phyloP scores from a whole-genome alignment of 306 rosid species.

The Alnus rubra region DNA sequence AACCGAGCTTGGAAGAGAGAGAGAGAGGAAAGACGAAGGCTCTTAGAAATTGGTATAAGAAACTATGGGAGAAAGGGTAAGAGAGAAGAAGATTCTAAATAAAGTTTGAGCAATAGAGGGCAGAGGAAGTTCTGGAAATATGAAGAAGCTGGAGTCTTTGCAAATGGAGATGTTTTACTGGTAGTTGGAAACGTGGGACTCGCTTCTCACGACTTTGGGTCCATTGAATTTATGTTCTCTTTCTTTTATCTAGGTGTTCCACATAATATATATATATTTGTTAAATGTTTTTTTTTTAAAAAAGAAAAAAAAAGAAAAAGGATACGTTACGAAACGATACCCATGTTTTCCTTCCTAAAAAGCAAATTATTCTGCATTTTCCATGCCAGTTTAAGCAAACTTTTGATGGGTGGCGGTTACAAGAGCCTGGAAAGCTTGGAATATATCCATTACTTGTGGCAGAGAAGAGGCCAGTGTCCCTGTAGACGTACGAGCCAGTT shows the following conservation, averaged over 20 bases:
- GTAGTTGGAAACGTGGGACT: neutral
- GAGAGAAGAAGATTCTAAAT: neutral
- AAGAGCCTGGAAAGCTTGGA: neutral
- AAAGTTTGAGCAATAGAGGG: neutral
- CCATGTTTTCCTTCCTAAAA: too few species aligned
- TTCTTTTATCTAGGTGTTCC: too few species aligned
- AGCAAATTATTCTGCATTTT: too few species aligned
- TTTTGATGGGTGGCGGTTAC: neutral
- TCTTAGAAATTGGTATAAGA: neutral
- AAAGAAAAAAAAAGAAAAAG: too few species aligned
- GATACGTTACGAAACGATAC: too few species aligned
- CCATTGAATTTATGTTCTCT: too few species aligned
- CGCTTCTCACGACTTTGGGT: too few species aligned
- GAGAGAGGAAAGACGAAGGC: neutral
- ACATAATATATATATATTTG: too few species aligned
- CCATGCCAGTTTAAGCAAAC: too few species aligned
- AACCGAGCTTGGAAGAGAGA: conserved; percentile 9
- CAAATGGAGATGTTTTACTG: neutral
- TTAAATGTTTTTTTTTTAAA: too few species aligned
- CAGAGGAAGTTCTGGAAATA: conserved; percentile 12
- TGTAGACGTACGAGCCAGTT: too few species aligned
- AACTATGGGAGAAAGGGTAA: neutral
- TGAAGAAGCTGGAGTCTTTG: neutral
- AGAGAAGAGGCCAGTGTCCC: neutral
- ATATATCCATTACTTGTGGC: neutral